Evolutionary conservation across 176 grass and related monocot genomes (phyloP).

Genomic region (Carex cristatella): DNA sequence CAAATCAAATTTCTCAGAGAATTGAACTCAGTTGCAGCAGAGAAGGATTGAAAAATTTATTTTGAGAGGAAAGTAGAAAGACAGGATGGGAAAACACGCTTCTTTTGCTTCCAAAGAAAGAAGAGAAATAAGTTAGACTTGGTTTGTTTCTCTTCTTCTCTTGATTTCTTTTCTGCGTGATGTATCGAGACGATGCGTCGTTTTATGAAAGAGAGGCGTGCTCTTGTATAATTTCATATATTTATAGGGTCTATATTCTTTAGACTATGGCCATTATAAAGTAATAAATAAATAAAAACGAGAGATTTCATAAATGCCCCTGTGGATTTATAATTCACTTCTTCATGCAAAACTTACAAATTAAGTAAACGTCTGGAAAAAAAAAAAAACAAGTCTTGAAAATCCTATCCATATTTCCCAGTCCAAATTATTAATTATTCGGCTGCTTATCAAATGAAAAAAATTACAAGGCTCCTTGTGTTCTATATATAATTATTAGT

Average conservation of each 20-base stretch:
- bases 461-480: not conserved
- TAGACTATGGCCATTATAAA: not conserved
- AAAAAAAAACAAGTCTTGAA: not conserved
- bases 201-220: slow-evolving; percentile 21
- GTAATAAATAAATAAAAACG: too few relatives aligned
- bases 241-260: not conserved
- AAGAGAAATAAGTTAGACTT: slow-evolving; percentile 1
- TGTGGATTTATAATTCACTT: not conserved
- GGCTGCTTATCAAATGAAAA: not conserved
- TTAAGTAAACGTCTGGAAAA: too few relatives aligned
- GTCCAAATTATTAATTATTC: not conserved
- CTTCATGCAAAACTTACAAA: not conserved
- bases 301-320: not conserved
- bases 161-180: slow-evolving; percentile 17
- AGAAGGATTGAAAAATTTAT: not conserved
- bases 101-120: slow-evolving; percentile 8
- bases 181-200: slow-evolving; percentile 15
- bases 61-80: not conserved
- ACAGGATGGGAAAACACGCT: not conserved
- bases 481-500: not conserved
- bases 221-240: not conserved
- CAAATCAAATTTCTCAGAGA: not conserved
- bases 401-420: not conserved
- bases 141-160: slow-evolving; percentile 2
- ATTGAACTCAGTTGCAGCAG: not conserved